These are phyloP conservation scores for Diaporthe ampelina DNA, from an alignment of 2,329 filamentous ascomycete species.

Conservation along the genomic window DNA sequence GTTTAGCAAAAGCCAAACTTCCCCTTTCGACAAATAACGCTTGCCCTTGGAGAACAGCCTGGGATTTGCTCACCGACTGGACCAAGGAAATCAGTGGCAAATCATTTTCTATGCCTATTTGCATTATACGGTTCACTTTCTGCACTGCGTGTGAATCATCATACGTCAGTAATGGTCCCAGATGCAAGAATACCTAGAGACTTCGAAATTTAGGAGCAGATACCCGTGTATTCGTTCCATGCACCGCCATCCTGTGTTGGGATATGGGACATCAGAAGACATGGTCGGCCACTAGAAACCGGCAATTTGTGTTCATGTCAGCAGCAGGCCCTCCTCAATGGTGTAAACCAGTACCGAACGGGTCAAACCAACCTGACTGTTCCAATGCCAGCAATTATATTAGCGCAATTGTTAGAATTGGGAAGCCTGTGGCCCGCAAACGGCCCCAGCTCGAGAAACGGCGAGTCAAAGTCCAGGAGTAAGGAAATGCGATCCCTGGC, in stretches of 20 bases:
- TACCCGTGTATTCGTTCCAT: constrained; percentile 12
- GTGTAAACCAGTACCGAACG: not conserved
- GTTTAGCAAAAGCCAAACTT: too few species aligned
- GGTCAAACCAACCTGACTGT: not conserved
- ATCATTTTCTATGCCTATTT: constrained; percentile 3
- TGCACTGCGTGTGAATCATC: not conserved
- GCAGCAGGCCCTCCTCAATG: not conserved
- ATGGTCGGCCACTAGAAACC: not conserved
- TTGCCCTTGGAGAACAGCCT: too few species aligned
- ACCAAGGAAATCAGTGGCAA: constrained; percentile 10
- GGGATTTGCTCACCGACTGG: not conserved
- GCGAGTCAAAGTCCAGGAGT: not conserved
- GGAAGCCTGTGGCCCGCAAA: not conserved
- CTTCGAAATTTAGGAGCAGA: not conserved
- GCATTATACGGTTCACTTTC: constrained; percentile 11
- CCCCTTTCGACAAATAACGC: too few species aligned
- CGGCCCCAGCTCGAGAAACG: not conserved
- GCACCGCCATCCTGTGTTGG: constrained; percentile 4
- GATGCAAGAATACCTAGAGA: not conserved
- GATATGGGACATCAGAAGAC: not conserved
- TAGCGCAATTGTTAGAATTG: not conserved
- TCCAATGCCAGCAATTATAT: not conserved
- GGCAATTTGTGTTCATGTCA: not conserved
- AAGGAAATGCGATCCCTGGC: not conserved
- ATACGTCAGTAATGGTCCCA: too few species aligned